Base-by-base conservation (phyloP, 2,329 filamentous ascomycete genomes). In the Pseudogymnoascus sp. region DNA sequence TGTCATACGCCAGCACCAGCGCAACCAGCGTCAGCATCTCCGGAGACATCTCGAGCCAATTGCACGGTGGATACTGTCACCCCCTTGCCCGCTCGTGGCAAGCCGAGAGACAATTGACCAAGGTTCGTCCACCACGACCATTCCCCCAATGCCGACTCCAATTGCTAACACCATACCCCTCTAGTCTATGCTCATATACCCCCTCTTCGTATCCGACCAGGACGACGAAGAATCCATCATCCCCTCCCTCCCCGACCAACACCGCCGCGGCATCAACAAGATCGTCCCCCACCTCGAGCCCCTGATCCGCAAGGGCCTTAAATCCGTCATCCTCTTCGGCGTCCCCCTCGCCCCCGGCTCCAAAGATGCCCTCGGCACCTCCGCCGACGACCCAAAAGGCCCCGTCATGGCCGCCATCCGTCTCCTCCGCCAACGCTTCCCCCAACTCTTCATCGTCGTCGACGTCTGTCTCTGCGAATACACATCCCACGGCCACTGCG, bases 401-500 rank as follows among this genome's bases (percentile, higher is more conserved):
- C 95, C 95, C 17, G 95, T 97, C 61, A 96, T 97, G 70, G 86
- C 87, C 71, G 84, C 86, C 59, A 97, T 97, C 72, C 89, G 88
- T 60, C 83, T 97, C 31, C 82, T 99, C 64, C 88, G 91, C 69
- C 85, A 90, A 68, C 83, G 87, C 40, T 97, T 97, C 77, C 95
- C 95, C 1, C 87, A 91, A 66, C 83, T 99, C 65, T 97, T 96
- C 79, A 91, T 99, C 70, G 88, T 89, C 68, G 87, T 88, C 65
- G 95, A 99, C 74, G 95, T 99, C 64, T 97, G 95, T 74, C 88
- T 99, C 7, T 99, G 95, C 83, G 95, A 99, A 78, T 99, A 99
- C 79, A 99, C 95, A 0, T 95, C 90, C 6, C 95, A 99, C 76
- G 95, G 95, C 50, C 95, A 99, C 80, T 99, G 95, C 74, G 95